A percentile compares a stretch with the other conserved stretches of the same genome.
These are phyloP conservation scores for Wallacemonas sp. DNA, from an alignment of 208 protist genomes.

Conservation along the genomic window DNA sequence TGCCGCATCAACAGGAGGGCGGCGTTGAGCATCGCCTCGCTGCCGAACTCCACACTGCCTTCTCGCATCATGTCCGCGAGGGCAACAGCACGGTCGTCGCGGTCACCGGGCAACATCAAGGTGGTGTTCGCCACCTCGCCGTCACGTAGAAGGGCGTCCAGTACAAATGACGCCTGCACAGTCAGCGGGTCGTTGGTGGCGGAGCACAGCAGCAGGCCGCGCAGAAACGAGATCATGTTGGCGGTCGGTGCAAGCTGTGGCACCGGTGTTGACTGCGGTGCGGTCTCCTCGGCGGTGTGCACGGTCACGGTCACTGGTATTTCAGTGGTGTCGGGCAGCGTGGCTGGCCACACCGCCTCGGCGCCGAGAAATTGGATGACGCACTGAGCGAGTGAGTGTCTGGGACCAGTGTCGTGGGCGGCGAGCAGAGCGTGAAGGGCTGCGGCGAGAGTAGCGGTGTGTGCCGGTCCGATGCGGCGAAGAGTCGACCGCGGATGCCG, in stretches of 20 bases:
- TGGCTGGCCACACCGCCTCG: no score
- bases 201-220: slow-evolving; percentile 26
- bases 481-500: neutral
- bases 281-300: neutral
- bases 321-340: no score
- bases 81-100: slow-evolving; percentile 14
- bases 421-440: slow-evolving; percentile 21
- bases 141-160: slow-evolving; percentile 26
- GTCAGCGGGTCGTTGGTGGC: slow-evolving; percentile 23
- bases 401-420: slow-evolving; percentile 22
- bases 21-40: slow-evolving; percentile 14
- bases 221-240: slow-evolving; percentile 29
- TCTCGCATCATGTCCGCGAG: slow-evolving; percentile 11
- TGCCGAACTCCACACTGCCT: slow-evolving; percentile 35
- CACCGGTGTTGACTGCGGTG: neutral
- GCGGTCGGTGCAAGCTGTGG: neutral
- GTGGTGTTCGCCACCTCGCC: slow-evolving; percentile 19
- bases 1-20: slow-evolving; percentile 10
- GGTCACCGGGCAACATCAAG: slow-evolving; percentile 29
- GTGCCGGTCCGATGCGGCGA: slow-evolving; percentile 10
- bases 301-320: slow-evolving; percentile 10
- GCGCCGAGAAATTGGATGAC: neutral
- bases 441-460: neutral
- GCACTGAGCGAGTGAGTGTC: slow-evolving; percentile 1
- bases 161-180: slow-evolving; percentile 30